Conservation (phyloP, 306 rosid species). For the Delonix regia region DNA sequence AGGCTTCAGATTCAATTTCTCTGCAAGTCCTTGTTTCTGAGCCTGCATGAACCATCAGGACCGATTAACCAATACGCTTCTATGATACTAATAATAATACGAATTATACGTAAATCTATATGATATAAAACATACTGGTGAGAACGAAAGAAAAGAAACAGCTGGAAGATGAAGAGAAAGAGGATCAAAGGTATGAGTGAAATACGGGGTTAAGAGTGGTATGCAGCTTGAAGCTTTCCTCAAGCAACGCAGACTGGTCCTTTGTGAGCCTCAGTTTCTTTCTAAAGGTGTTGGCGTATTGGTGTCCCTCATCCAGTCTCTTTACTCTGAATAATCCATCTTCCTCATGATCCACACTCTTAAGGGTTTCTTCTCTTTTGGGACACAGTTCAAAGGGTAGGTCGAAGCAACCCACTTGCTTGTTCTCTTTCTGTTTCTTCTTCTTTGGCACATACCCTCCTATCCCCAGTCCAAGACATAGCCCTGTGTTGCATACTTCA, state of each 20-base stretch:
- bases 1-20: constrained; percentile 67
- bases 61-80: constrained; percentile 5
- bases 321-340: constrained; percentile 23
- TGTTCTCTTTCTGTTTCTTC: constrained; percentile 27
- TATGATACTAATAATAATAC: background rate
- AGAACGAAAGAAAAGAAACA: background rate
- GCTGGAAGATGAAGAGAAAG: background rate
- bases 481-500: constrained; percentile 56
- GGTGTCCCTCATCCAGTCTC: background rate
- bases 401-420: constrained; percentile 38
- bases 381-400: constrained; percentile 49
- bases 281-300: constrained; percentile 30
- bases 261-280: constrained; percentile 80
- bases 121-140: background rate
- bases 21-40: constrained; percentile 74
- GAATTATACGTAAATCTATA: background rate
- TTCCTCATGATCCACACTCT: constrained; percentile 11
- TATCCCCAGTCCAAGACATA: constrained; percentile 65
- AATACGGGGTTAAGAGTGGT: constrained; percentile 64
- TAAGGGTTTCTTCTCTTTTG: constrained; percentile 33
- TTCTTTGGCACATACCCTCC: constrained; percentile 44
- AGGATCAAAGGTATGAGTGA: too few relatives aligned
- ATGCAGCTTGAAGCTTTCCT: constrained; percentile 68
- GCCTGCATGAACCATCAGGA: constrained; percentile 50
- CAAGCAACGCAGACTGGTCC: constrained; percentile 69